Conservation (phyloP, 1,139 yeast genomes). For the Zygotorulaspora mrakii region DNA sequence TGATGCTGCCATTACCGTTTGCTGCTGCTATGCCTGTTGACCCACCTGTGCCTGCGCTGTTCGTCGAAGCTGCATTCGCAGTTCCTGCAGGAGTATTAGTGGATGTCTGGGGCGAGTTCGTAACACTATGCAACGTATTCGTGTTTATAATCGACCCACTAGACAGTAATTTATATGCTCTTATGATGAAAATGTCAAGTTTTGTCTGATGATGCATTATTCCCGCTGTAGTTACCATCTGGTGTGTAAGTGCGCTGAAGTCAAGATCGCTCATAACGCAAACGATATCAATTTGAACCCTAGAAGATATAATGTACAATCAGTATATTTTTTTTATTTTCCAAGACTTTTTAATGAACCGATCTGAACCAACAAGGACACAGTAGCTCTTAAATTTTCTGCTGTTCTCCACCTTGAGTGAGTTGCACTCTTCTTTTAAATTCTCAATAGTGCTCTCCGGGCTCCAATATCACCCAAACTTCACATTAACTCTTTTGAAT, state of each 20-base stretch:
- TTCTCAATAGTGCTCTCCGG: too few species aligned
- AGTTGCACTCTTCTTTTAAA: too few species aligned
- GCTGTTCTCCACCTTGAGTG: neutral
- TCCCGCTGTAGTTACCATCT: constrained; percentile 19
- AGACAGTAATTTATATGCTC: constrained; percentile 31
- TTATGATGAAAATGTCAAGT: constrained; percentile 34
- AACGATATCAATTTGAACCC: neutral
- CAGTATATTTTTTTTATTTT: too few species aligned
- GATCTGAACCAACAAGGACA: neutral
- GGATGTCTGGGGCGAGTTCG: constrained; percentile 27
- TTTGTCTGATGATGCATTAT: constrained; percentile 34
- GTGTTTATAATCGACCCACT: constrained; percentile 28
- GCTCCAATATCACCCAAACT: too few species aligned
- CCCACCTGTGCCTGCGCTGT: constrained; percentile 1
- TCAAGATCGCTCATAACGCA: constrained; percentile 20
- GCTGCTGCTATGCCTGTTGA: constrained; percentile 17
- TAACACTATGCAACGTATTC: constrained; percentile 21
- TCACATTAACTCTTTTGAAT: too few species aligned
- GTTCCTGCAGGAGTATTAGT: constrained; percentile 24
- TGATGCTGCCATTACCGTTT: constrained; percentile 5
- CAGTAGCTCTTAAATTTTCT: neutral
- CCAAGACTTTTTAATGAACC: neutral
- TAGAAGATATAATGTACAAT: neutral
- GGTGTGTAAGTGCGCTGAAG: constrained; percentile 17
- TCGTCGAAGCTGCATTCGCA: constrained; percentile 6